These are phyloP conservation scores for Poa pratensis DNA, from an alignment of 176 grass and related monocot species.

Conservation along the genomic window DNA sequence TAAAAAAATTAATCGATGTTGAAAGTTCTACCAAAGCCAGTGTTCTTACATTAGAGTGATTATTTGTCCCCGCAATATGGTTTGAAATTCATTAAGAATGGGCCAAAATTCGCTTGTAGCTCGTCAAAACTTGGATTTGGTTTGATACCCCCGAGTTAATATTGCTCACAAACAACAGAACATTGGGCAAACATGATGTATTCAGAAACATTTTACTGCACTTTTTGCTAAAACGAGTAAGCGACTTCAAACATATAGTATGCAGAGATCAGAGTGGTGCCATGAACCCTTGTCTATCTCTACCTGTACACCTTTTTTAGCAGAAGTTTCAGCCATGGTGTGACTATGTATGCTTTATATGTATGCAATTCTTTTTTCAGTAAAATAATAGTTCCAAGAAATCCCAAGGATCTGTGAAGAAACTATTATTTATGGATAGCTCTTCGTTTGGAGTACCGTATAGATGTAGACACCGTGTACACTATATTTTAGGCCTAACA, in stretches of 20 bases:
- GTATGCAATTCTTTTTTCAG: not conserved
- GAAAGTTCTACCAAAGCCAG: not conserved
- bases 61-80: not conserved
- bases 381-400: not conserved
- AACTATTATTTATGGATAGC: not conserved
- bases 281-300: not conserved
- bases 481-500: not conserved
- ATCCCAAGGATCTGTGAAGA: not conserved
- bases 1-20: not conserved
- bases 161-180: not conserved
- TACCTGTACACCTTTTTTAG: not conserved
- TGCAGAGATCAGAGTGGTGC: not conserved
- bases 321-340: not conserved
- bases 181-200: not conserved
- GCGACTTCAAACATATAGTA: not conserved
- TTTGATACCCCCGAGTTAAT: not conserved
- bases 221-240: not conserved
- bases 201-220: not conserved
- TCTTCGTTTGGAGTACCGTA: conserved; percentile 9
- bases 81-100: not conserved
- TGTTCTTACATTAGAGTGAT: not conserved
- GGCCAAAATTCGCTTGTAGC: not conserved
- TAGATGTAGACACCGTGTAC: not conserved
- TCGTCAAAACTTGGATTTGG: not conserved
- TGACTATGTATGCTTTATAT: not conserved